A percentile compares a stretch with the other conserved stretches of the same genome.
Conservation (phyloP, 345 rosid species). For the Cardamine occulta region DNA sequence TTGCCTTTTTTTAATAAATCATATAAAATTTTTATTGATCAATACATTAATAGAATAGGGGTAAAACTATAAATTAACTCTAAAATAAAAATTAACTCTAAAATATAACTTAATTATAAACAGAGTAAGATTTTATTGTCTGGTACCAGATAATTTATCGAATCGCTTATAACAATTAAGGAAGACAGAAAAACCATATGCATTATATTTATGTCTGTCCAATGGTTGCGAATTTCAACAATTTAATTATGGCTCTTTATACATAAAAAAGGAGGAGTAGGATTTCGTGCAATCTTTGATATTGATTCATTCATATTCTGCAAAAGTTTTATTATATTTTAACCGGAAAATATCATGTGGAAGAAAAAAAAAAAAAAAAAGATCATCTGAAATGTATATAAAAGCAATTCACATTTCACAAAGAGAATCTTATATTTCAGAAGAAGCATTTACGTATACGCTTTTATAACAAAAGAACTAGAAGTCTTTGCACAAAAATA, state of each 20-base stretch:
- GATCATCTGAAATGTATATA: not conserved
- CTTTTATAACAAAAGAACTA: not conserved
- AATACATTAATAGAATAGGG: no score
- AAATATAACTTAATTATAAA: no score
- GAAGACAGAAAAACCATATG: constrained; percentile 34
- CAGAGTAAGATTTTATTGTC: constrained; percentile 11
- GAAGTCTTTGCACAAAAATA: not conserved
- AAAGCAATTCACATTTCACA: not conserved
- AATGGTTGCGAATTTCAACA: constrained; percentile 30
- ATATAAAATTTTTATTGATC: no score
- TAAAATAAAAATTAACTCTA: no score
- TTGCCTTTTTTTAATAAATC: no score
- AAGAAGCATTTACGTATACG: not conserved
- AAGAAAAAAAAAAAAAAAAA: no score
- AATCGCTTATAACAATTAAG: constrained; percentile 10
- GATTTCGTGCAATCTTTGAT: constrained; percentile 16
- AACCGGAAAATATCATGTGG: not conserved
- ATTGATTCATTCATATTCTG: constrained; percentile 5
- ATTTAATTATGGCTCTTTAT: constrained; percentile 16
- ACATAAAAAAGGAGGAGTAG: not conserved
- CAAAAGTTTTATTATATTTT: not conserved
- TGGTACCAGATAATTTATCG: not conserved
- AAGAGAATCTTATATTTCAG: not conserved
- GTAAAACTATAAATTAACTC: no score
- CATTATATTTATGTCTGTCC: constrained; percentile 34